These are phyloP conservation scores for Xerocomellus chrysenteron DNA, from an alignment of 768 basidiomycete genomes.

Conservation along the genomic window DNA sequence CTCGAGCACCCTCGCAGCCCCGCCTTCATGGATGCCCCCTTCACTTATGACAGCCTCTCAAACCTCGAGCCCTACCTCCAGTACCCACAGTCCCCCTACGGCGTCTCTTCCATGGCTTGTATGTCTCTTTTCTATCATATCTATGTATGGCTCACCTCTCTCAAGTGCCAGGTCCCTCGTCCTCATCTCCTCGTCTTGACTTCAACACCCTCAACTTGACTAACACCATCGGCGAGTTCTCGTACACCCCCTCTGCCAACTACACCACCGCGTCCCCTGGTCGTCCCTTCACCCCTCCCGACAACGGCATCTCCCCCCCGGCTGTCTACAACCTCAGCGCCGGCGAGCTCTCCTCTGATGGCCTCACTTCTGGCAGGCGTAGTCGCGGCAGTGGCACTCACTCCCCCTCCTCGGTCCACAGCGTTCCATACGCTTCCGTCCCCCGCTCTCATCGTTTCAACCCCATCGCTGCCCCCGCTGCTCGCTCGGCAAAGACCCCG, in stretches of 20 bases:
- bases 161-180: slow-evolving; percentile 51
- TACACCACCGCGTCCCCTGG: slow-evolving; percentile 52
- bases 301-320: slow-evolving; percentile 68
- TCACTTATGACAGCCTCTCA: slow-evolving; percentile 45
- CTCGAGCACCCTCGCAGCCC: slow-evolving; percentile 52
- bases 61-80: slow-evolving; percentile 60
- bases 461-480: slow-evolving; percentile 57
- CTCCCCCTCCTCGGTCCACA: slow-evolving; percentile 47
- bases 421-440: slow-evolving; percentile 57
- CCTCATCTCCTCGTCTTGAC: slow-evolving; percentile 59
- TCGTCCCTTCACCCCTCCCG: slow-evolving; percentile 69
- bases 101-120: slow-evolving; percentile 61
- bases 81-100: slow-evolving; percentile 65
- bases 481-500: slow-evolving; percentile 50
- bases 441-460: slow-evolving; percentile 80
- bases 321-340: slow-evolving; percentile 69
- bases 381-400: slow-evolving; percentile 70
- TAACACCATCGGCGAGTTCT: slow-evolving; percentile 56
- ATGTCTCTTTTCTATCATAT: slow-evolving; percentile 31
- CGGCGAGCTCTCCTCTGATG: slow-evolving; percentile 75
- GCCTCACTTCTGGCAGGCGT: slow-evolving; percentile 58
- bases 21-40: slow-evolving; percentile 49
- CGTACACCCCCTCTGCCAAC: slow-evolving; percentile 52
- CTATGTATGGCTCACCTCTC: slow-evolving; percentile 10
- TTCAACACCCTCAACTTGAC: slow-evolving; percentile 62